Conservation (phyloP, 345 rosid genomes). For the Lepidium sativum region DNA sequence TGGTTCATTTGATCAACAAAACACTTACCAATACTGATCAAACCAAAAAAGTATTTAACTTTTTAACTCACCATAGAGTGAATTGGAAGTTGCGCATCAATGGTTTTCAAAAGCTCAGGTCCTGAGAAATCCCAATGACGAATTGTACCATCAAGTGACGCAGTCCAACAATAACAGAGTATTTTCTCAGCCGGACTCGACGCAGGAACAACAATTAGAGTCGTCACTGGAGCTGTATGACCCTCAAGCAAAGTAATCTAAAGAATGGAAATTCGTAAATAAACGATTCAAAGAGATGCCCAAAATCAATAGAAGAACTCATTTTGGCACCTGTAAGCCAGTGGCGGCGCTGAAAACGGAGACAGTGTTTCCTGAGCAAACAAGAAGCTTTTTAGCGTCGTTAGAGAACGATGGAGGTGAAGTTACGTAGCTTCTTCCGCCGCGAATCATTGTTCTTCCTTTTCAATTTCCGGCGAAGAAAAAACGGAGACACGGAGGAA, state of each 20-base stretch:
- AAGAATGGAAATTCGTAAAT: not conserved
- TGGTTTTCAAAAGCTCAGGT: slow-evolving; percentile 65
- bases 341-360: slow-evolving; percentile 80
- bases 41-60: not conserved
- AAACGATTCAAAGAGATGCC: not conserved
- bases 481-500: slow-evolving; percentile 12
- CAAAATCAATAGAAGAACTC: not conserved
- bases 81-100: slow-evolving; percentile 51
- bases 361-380: slow-evolving; percentile 67
- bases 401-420: slow-evolving; percentile 89
- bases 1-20: not conserved
- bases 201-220: slow-evolving; percentile 68
- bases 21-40: not conserved
- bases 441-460: slow-evolving; percentile 73
- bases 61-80: slow-evolving; percentile 55
- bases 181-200: slow-evolving; percentile 42
- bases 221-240: slow-evolving; percentile 66
- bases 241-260: slow-evolving; percentile 73
- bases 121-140: slow-evolving; percentile 83
- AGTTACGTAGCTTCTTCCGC: slow-evolving; percentile 66
- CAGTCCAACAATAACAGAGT: slow-evolving; percentile 83
- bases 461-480: not conserved
- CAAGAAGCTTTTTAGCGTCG: slow-evolving; percentile 75
- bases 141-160: slow-evolving; percentile 86
- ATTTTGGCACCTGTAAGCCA: slow-evolving; percentile 51